Evolutionary conservation across 176 grass and related monocot species (phyloP), one percentile per base, ranked within the genome.

Genomic region (Zoysia pacifica): DNA sequence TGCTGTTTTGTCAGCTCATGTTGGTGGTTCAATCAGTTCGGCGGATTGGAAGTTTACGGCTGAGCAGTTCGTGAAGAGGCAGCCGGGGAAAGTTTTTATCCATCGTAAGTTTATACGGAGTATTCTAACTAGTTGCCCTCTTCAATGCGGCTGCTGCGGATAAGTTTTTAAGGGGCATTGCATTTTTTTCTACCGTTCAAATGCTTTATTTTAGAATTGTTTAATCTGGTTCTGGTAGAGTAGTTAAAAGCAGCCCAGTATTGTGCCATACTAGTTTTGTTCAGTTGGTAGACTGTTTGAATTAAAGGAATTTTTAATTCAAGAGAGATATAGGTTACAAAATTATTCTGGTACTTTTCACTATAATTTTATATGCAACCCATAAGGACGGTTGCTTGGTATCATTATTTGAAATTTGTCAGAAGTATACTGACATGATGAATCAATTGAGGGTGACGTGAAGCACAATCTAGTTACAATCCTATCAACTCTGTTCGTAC

Each of bases 1-100:
- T 62, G 15, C 44, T 7, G n/a, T n/a, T n/a, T 1, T 55, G 42
- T 65, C 10, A 66, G 60, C 78, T 60, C 48, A 81, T 43, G 68
- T 19, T 11, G 60, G 42, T 54, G 11, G 2, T 44, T 18, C 20
- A 3, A 39, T 13, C 54, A 97, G 94, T 54, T 86, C 89, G 0
- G 77, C 72, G 48, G 91, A 94, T 74, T 97, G 96, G 96, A 91
- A 84, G 62, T 98, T 98, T 67, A 92, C 92, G 7, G 90, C 92
- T 0, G 90, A 91, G 79, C 92, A 93, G 79, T 82, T 98, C 50
- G 92, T 93, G 41, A 91, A 93, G 86, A 98, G 79, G 56, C 69
- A 91, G 47, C 96, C 90, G 2, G 90, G 93, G 77, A 87, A 93
- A 88, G 87, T 98, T 47, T 74, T 80, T 12, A 92, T 98, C 67